Base-by-base conservation (phyloP, 2,329 filamentous ascomycete genomes). In the Colletotrichum liaoningense region DNA sequence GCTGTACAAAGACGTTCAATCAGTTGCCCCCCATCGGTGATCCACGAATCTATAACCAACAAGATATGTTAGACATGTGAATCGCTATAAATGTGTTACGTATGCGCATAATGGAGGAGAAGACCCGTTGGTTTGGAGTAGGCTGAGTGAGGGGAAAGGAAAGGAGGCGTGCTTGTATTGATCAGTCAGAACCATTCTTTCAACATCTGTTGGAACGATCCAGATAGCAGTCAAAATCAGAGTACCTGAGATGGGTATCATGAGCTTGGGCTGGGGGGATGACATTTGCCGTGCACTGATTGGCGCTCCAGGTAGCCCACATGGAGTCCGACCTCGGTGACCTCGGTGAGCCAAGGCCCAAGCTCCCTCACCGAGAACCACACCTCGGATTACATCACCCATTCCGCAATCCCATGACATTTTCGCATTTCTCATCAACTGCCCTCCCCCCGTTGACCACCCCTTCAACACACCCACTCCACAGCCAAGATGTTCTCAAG, bases 231-330 rank as follows among this genome's bases (percentile, higher is more conserved):
- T 42, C 38, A 19, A 16, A 42, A 42, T 42, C 16, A 42, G 38
- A 42, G 6, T 11, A 49, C 38, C 38, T n/a, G 42, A 22, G 7
- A 11, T 49, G 19, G 42, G 19, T 49, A n/a, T n/a, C 19, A n/a
- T 22, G 19, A 49, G 69, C 77, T 92, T 66, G 82, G 82, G 12
- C 74, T 76, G n/a, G 38, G 63, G 22, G 22, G 63, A 65, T 65
- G 63, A 65, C 63, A 65, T 65, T 56, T 56, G 19, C 63, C 8
- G 24, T 30, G 2, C 22, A 30, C 3, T 65, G 52, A 65, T 65
- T 65, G 63, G 63, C 24, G 52, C 33, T n/a, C 16, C 19, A 52
- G 1, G 8, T 6, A 35, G 6, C 22, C 62, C 30, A 55, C 59
- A 52, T 52, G 26, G 42, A 24, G 42, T 9, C 28, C 28, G 9